phyloP scores from a whole-genome alignment of 164 flowering plant genomes.

The Vitis labrusca region DNA sequence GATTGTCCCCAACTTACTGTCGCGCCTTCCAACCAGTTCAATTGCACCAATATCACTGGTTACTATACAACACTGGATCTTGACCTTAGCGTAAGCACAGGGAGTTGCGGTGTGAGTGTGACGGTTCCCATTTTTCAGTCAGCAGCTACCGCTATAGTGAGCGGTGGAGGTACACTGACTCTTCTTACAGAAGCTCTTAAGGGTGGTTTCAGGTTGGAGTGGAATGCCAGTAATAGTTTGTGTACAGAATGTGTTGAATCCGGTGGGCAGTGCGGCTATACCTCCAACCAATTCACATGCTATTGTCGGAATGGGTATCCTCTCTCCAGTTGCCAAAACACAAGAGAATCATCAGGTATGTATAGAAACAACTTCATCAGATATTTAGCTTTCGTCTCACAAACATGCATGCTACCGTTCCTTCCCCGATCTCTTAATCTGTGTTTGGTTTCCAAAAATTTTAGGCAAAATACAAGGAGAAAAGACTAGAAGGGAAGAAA shows the following conservation, averaged over 20 bases:
- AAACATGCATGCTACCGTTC: no score
- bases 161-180: background rate
- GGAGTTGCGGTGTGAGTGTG: background rate
- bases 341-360: background rate
- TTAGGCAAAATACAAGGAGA: no score
- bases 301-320: slow-evolving; percentile 22
- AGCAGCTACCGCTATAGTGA: background rate
- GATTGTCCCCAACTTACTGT: background rate
- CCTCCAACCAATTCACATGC: slow-evolving; percentile 25
- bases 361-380: no score
- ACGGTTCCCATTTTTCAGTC: slow-evolving; percentile 9
- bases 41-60: slow-evolving; percentile 4
- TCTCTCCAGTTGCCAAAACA: background rate
- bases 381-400: no score
- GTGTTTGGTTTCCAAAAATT: no score
- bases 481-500: no score
- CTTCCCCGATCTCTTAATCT: no score
- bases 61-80: slow-evolving; percentile 3
- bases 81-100: no score
- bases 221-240: slow-evolving; percentile 20
- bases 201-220: slow-evolving; percentile 34
- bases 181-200: slow-evolving; percentile 11
- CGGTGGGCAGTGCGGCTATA: slow-evolving; percentile 41
- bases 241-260: slow-evolving; percentile 23
- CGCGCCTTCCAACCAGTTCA: background rate